phyloP scores from a whole-genome alignment of 176 grass and related monocot species.

The Avena eriantha region DNA sequence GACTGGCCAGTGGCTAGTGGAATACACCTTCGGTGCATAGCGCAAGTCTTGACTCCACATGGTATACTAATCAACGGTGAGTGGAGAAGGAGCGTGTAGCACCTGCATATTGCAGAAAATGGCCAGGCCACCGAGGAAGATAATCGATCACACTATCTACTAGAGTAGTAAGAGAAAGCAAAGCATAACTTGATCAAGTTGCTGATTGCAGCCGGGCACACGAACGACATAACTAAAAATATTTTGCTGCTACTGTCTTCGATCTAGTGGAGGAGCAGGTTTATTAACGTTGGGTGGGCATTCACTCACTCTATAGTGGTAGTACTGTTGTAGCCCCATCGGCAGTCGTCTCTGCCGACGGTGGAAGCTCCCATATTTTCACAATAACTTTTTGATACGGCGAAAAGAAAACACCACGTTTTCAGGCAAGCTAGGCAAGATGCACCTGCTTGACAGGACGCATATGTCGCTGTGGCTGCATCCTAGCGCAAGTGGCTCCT shows the following conservation, averaged over 20 bases:
- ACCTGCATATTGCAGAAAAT: not conserved
- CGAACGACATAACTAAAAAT: not conserved
- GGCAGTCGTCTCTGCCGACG: not conserved
- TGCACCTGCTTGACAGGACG: conserved; percentile 7
- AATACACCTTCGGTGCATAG: too few relatives aligned
- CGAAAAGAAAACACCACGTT: conserved; percentile 2
- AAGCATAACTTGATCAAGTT: not conserved
- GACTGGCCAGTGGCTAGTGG: too few relatives aligned
- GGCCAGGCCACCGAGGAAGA: not conserved
- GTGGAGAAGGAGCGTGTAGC: not conserved
- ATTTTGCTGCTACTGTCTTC: not conserved
- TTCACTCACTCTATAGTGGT: not conserved
- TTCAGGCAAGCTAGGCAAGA: conserved; percentile 16
- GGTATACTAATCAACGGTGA: not conserved
- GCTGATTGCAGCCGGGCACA: not conserved
- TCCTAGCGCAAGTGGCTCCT: conserved; percentile 26
- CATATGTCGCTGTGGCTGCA: not conserved
- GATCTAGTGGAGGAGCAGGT: not conserved
- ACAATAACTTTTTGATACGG: not conserved
- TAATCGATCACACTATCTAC: not conserved
- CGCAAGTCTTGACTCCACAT: too few relatives aligned
- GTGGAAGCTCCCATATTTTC: not conserved
- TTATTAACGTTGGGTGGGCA: conserved; percentile 1
- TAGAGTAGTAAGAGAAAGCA: too few relatives aligned
- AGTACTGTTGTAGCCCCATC: not conserved